Base-by-base conservation (phyloP, 192 early-diverging fungal species). In the Cetraspora pellucida region DNA sequence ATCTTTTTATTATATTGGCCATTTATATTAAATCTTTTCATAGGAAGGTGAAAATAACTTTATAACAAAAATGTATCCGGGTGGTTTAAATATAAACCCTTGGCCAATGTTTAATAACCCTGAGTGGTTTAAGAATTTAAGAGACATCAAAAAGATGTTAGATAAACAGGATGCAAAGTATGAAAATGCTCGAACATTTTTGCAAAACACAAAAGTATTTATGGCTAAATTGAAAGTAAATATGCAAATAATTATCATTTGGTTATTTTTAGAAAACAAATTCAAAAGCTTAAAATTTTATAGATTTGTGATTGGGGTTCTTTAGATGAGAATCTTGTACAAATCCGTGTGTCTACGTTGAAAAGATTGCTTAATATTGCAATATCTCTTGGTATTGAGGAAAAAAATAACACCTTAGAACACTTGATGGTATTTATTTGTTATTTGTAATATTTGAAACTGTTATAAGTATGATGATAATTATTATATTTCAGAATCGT, bases 101-200 rank as follows among this genome's bases (percentile, higher is more conserved):
- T 77, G 77, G 77, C 77, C 77, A 27, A 16, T 77, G 11, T 77
- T 77, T 44, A 77, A 70, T 58, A 50, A 77, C 7, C 9, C 65
- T 44, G 21, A 45, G 4, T 70, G n/a, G n/a, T 70, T 16, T 43
- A 52, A 49, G 27, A 60, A 5, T 11, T 74, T 74, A 6, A 21
- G 14, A 23, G 3, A 31, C 2, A 5, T 74, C 13, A 74, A 60
- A 45, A 30, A 60, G 10, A 74, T 43, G 25, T 44, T 74, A 16
- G 37, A 54, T 31, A 3, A 58, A 0, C 55, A 57, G 44, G 57
- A 57, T 3, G 10, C 57, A 27, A 74, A 74, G 25, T 74, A 46
- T 25, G 17, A 57, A 0, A 74, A 74, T 59, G 57, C 55, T 0
- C 28, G 31, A 45, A 25, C 49, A 21, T 70, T 70, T 21, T 21